Evolutionary conservation across 1,284 basidiomycete genomes (phyloP).

Genomic region (Fistulinella cinereoalba): DNA sequence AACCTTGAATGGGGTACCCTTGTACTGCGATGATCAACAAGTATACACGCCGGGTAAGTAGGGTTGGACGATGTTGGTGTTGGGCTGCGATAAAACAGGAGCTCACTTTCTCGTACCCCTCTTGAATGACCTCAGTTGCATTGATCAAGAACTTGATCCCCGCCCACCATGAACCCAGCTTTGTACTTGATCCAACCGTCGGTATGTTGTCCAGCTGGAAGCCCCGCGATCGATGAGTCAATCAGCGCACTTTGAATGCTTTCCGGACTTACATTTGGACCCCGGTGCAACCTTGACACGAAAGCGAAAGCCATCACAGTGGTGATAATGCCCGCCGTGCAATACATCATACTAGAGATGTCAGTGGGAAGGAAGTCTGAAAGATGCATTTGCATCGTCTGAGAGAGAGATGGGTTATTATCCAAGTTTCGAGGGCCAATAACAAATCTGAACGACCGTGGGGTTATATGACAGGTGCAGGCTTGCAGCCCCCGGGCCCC

Average conservation of each 20-base stretch:
- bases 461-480: too few relatives aligned
- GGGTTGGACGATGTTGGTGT: too few relatives aligned
- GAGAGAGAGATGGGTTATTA: neutral
- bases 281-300: neutral
- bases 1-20: constrained; percentile 41
- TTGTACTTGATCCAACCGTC: constrained; percentile 21
- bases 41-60: neutral
- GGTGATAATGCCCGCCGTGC: neutral
- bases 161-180: constrained; percentile 20
- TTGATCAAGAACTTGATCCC: constrained; percentile 9
- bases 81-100: neutral
- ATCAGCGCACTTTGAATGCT: neutral
- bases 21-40: constrained; percentile 29
- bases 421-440: too few relatives aligned
- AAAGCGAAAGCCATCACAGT: neutral
- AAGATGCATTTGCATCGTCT: constrained; percentile 3
- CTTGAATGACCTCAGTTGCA: constrained; percentile 14
- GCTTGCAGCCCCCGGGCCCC: too few relatives aligned
- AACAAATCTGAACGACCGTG: too few relatives aligned
- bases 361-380: neutral
- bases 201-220: constrained; percentile 21
- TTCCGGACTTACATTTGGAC: constrained; percentile 1
- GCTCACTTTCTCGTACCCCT: constrained; percentile 25
- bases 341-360: constrained; percentile 1
- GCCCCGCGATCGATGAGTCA: neutral